These are phyloP conservation scores for Moesziomyces sp. DNA, from an alignment of 1,284 basidiomycete genomes.

Conservation along the genomic window DNA sequence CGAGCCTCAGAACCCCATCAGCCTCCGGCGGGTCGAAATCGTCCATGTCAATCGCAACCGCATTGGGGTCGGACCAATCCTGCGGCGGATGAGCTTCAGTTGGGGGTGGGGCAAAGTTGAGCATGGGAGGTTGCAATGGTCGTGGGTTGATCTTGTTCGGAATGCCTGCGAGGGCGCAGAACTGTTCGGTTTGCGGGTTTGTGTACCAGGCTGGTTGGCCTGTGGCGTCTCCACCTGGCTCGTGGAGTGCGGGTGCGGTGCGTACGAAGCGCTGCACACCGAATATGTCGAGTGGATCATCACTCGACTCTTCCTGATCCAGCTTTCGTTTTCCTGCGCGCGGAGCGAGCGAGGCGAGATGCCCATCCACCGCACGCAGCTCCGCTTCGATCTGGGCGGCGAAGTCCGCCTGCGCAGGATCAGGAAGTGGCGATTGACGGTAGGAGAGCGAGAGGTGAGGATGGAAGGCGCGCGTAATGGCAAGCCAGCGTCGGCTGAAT, in stretches of 20 bases:
- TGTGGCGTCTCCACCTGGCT: constrained; percentile 67
- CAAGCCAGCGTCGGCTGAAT: constrained; percentile 89
- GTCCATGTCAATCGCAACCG: constrained; percentile 35
- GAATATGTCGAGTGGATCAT: constrained; percentile 26
- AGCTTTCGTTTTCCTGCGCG: constrained; percentile 66
- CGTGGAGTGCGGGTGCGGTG: constrained; percentile 69
- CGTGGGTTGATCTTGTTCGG: constrained; percentile 72
- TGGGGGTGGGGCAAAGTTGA: too few relatives aligned
- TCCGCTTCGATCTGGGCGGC: constrained; percentile 68
- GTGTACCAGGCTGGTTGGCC: constrained; percentile 76
- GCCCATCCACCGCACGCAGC: constrained; percentile 71
- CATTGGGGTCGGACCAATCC: constrained; percentile 22
- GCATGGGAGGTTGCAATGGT: constrained; percentile 5
- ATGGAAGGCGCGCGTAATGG: constrained; percentile 87
- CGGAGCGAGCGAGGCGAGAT: constrained; percentile 73
- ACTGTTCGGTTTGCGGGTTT: constrained; percentile 89
- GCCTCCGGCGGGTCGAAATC: constrained; percentile 17
- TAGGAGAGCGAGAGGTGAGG: constrained; percentile 76
- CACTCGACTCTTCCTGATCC: constrained; percentile 63
- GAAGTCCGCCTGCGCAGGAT: constrained; percentile 72
- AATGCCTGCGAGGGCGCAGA: constrained; percentile 82
- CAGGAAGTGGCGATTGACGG: constrained; percentile 73
- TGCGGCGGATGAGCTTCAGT: too few relatives aligned
- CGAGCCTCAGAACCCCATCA: constrained; percentile 13
- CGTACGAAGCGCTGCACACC: constrained; percentile 50